Base-by-base conservation (phyloP, 1,284 basidiomycete species). In the Leccinum angustisporum region DNA sequence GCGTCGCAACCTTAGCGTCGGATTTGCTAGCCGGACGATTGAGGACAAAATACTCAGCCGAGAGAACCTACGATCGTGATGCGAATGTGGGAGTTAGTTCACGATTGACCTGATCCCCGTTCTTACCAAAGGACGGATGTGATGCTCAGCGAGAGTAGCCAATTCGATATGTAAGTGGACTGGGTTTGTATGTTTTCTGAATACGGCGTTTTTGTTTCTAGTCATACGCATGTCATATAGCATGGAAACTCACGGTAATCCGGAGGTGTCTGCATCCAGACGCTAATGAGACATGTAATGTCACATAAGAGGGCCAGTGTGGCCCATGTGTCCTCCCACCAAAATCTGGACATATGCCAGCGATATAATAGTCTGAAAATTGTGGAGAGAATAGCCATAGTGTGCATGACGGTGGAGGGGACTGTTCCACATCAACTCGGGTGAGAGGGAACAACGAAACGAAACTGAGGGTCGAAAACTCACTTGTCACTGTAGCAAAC, bases 271-370 rank as follows among this genome's bases (percentile, higher is more conserved):
- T 57, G 31, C 31, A 68, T 62, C 71, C 71, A 70, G 16, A 73
- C 3, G 31, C 62, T 59, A 36, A 31, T 54, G 8, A 70, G 62
- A 58, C 68, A 70, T 8, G 3, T 55, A n/a, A 67, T 54, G 53
- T 71, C 70, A 46, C 50, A 61, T 38, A 72, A 5, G 43, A 72
- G 68, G 5, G 69, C 68, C 46, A 66, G 7, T 6, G 60, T 46
- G 3, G 69, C 72, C 72, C 71, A 72, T 53, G 61, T 51, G 27
- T 71, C 69, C 2, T 71, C 69, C 72, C 71, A 73, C 62, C 67
- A 63, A 58, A 72, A 61, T 38, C 21, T 63, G 11, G 61, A 60
- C 25, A 63, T 36, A 38, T 57, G 46, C 52, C 61, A 67, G 43
- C 72, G 72, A 57, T 73, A 65, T 14, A 63, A 25, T 5, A 71